Evolutionary conservation across 2,329 filamentous ascomycete genomes (phyloP), one percentile per base, ranked within the genome.

Genomic region (Trichoderma sp.): DNA sequence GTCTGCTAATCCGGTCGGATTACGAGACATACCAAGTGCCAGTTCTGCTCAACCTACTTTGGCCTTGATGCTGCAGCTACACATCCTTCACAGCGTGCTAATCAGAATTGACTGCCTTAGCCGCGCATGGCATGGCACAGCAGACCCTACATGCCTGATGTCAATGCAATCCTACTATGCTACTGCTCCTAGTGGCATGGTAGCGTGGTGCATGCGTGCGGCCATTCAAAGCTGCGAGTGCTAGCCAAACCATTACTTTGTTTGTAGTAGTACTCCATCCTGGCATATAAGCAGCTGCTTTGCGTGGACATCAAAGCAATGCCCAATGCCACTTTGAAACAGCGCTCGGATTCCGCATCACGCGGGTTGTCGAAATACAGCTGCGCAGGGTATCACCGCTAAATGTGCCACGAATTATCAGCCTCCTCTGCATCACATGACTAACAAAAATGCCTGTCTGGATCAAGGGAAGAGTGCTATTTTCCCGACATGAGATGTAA

Each of bases 351-450:
- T 21, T 33, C 65, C 31, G 33, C 68, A 60, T 70, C 61, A 68
- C 61, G 62, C 68, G 58, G 63, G 43, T 57, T 59, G 52, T 60
- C 56, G 49, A 66, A 69, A 65, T 66, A 67, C 57, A 49, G 14
- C n/a, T 59, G 55, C 55, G 37, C 37, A 60, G 58, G 60, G 55
- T 55, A 69, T 65, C 60, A 69, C 60, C 68, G 61, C 68, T 49
- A 69, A 69, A 65, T 57, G 49, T 56, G 64, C 37, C n/a, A 60
- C 49, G 55, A 57, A 49, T 37, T 29, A 61, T 67, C 63, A 70
- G 68, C 63, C 63, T 67, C 58, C 52, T 67, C 27, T 58, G 27
- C 63, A 70, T 70, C 68, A 70, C 68, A 70, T 70, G 68, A 70
- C 35, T n/a, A n/a, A 16, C 52, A 49, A 70, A 47, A 67, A 43